Base-by-base conservation (phyloP, 306 rosid species). In the Cucumis sativus region DNA sequence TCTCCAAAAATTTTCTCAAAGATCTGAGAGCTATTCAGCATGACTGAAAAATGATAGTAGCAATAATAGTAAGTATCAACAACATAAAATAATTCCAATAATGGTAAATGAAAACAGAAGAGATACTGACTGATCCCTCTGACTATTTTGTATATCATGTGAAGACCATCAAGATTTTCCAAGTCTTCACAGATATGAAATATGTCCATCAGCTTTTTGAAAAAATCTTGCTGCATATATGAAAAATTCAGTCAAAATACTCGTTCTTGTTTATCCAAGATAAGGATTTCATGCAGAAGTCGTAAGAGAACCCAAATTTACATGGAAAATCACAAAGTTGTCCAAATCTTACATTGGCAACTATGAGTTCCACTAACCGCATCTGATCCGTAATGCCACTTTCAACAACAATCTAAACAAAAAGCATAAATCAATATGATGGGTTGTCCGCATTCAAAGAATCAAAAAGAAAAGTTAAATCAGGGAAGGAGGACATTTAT, bases 311-410 rank as follows among this genome's bases (percentile, higher is more conserved):
- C 41, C 62, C 62, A 73, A 73, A 73, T 73, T 30, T 18, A 30
- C 63, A 52, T 47, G 47, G 43, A 52, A 73, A 52, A 20, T 73
- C 56, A 75, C 37, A 20, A 80, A 77, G 82, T 51, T 60, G 54
- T 58, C 64, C 30, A 76, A 77, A 84, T 82, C 98, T 94, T 88
- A 94, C 98, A 89, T 94, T 96, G 82, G 80, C 86, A 78, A 88
- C 80, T 81, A 94, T 87, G 79, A 91, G 87, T 57, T 94, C 97
- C 0, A 92, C 80, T 78, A 94, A 83, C 80, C 96, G 95, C 88
- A 94, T 82, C 84, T 91, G 97, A 84, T 94, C 98, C 73, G 93
- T 77, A 81, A 94, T 86, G 79, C 98, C 90, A 83, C 93, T 90
- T 81, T 91, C 98, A 82, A 80, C 91, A 84, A 94, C 80, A 79